A percentile compares a stretch with the other conserved stretches of the same genome.
Evolutionary conservation across 495 filamentous ascomycete species (phyloP).

Genomic region (Massariosphaeria phaeospora): DNA sequence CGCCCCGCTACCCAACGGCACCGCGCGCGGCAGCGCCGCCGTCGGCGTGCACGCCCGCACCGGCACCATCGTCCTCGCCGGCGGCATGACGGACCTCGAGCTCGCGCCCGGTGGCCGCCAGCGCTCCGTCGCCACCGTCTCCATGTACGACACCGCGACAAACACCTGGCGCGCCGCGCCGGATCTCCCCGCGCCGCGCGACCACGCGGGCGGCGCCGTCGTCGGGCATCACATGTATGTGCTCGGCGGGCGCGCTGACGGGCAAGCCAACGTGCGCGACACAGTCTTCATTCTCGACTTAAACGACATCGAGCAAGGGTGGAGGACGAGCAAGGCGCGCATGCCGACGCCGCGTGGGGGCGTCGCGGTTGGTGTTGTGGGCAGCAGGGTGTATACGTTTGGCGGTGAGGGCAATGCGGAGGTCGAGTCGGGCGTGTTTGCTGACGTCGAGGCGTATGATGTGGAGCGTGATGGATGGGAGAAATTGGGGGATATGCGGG

Average conservation of each 20-base stretch:
- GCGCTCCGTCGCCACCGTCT: conserved; percentile 28
- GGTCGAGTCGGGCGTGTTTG: conserved; percentile 30
- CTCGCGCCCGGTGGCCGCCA: background rate
- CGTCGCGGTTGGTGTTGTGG: conserved; percentile 35
- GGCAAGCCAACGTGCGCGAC: conserved; percentile 33
- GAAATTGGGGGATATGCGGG: conserved; percentile 31
- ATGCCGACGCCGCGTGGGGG: conserved; percentile 33
- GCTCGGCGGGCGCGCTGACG: conserved; percentile 39
- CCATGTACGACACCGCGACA: conserved; percentile 37
- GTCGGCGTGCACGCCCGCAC: conserved; percentile 25
- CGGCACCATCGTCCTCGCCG: conserved; percentile 26
- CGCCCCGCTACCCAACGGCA: conserved; percentile 25
- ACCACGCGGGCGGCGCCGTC: conserved; percentile 40
- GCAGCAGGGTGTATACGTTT: conserved; percentile 40
- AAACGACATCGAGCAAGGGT: conserved; percentile 9
- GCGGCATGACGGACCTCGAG: conserved; percentile 20
- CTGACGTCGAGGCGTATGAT: conserved; percentile 42
- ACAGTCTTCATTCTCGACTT: conserved; percentile 42
- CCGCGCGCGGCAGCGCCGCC: conserved; percentile 28
- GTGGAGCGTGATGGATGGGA: conserved; percentile 36
- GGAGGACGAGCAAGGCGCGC: conserved; percentile 37
- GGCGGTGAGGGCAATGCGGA: conserved; percentile 43
- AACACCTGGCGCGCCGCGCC: conserved; percentile 32
- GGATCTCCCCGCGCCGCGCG: conserved; percentile 37
- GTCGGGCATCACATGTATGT: conserved; percentile 40